Evolutionary conservation across 2,329 filamentous ascomycete genomes (phyloP).

Genomic region (Neoscytalidium dimidiatum): DNA sequence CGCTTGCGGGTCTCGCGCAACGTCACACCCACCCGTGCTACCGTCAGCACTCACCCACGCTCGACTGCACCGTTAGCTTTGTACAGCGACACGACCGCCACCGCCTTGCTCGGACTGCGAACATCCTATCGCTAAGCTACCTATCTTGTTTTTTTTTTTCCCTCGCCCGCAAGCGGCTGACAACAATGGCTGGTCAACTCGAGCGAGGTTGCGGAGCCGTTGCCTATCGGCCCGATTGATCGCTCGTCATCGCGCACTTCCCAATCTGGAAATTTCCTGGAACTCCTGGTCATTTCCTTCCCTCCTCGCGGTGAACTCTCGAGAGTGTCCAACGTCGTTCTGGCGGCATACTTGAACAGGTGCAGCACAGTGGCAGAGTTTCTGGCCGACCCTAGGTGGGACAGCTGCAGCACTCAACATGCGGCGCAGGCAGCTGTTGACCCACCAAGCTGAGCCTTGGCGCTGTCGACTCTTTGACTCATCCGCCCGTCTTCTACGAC

Average conservation of each 20-base stretch:
- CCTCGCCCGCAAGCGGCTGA: neutral
- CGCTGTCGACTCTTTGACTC: slow-evolving; percentile 3
- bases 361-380: neutral
- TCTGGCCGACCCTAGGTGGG: neutral
- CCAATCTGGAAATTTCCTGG: neutral
- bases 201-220: neutral
- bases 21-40: neutral
- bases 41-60: no score
- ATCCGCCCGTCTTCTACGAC: neutral
- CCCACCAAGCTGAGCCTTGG: neutral
- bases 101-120: neutral
- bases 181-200: neutral
- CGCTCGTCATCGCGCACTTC: neutral
- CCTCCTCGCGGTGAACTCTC: no score
- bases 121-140: neutral
- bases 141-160: neutral
- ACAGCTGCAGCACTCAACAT: neutral
- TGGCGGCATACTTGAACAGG: no score
- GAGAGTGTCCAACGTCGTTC: no score
- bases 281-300: no score
- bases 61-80: no score
- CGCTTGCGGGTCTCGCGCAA: neutral
- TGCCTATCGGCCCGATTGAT: neutral
- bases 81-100: neutral
- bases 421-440: neutral